Evolutionary conservation across 768 basidiomycete species (phyloP).

Genomic region (Ramaria rubella): DNA sequence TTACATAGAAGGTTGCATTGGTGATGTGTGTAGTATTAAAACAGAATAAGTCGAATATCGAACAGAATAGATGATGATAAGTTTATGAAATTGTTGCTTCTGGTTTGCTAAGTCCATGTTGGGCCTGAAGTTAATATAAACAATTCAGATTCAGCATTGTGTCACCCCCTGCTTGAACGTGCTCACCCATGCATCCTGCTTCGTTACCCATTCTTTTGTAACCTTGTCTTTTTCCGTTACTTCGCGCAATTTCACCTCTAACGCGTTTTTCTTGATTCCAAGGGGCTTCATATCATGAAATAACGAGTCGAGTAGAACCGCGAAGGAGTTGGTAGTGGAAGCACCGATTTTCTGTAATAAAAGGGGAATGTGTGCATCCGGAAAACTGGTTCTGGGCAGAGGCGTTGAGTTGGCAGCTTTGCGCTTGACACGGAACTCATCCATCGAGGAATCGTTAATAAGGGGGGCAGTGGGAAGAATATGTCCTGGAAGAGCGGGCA

Average conservation of each 20-base stretch:
- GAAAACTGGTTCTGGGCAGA: conserved; percentile 54
- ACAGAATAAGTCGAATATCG: neutral
- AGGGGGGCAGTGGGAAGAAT: conserved; percentile 7
- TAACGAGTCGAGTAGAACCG: conserved; percentile 64
- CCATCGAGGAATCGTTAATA: conserved; percentile 1
- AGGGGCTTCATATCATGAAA: conserved; percentile 61
- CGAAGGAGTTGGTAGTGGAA: conserved; percentile 55
- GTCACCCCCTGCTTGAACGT: too few species aligned
- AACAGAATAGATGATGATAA: neutral
- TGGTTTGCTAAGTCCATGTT: conserved; percentile 6
- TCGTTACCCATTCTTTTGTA: conserved; percentile 70
- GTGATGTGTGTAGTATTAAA: neutral
- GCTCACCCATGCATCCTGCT: conserved; percentile 21
- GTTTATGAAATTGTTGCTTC: neutral
- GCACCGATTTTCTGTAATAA: conserved; percentile 58
- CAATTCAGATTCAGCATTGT: neutral
- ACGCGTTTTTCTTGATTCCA: conserved; percentile 76
- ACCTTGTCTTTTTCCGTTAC: conserved; percentile 63
- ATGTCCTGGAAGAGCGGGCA: conserved; percentile 26
- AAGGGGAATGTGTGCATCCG: conserved; percentile 53
- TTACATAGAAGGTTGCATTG: neutral
- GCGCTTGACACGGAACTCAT: conserved; percentile 7
- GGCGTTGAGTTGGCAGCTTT: conserved; percentile 11
- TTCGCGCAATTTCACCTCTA: conserved; percentile 75
- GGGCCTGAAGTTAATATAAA: neutral